Percentiles rank a stretch among this genome's conserved stretches.
Evolutionary conservation across 805 yeast species (phyloP).

Genomic region (Yamadazyma sp.): DNA sequence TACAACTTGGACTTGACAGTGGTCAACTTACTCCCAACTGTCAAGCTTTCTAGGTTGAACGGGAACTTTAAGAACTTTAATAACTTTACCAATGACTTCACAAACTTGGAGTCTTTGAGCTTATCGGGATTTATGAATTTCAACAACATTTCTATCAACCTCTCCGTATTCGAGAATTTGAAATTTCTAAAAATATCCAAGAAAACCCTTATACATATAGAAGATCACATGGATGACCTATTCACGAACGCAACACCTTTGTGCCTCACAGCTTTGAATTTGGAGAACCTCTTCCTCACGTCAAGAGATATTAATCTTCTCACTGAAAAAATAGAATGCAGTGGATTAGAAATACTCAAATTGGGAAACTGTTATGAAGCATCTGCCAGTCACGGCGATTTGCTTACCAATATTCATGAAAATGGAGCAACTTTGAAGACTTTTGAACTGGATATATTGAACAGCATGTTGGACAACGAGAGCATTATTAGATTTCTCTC

Average conservation of each 20-base stretch:
- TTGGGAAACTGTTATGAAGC: conserved; percentile 14
- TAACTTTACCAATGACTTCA: conserved; percentile 11
- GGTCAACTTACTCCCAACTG: conserved; percentile 16
- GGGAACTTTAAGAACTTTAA: conserved; percentile 21
- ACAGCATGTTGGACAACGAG: conserved; percentile 10
- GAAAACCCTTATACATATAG: conserved; percentile 13
- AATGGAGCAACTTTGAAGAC: conserved; percentile 1
- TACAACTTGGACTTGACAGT: conserved; percentile 17
- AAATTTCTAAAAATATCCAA: conserved; percentile 18
- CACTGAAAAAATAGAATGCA: conserved; percentile 9
- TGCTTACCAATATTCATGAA: conserved; percentile 1
- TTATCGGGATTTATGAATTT: conserved; percentile 18
- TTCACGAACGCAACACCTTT: conserved; percentile 10
- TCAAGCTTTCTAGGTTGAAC: conserved; percentile 13
- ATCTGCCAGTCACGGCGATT: neutral
- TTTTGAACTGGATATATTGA: conserved; percentile 12
- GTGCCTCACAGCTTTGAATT: conserved; percentile 9
- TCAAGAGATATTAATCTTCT: conserved; percentile 8
- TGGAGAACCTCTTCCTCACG: conserved; percentile 16
- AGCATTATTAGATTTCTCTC: conserved; percentile 7
- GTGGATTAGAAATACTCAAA: conserved; percentile 7
- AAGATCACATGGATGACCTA: conserved; percentile 13
- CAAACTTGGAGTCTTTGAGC: conserved; percentile 15
- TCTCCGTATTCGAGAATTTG: conserved; percentile 15
- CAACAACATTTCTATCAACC: conserved; percentile 14